phyloP scores from a whole-genome alignment of 345 rosid species.

The Murraya paniculata region DNA sequence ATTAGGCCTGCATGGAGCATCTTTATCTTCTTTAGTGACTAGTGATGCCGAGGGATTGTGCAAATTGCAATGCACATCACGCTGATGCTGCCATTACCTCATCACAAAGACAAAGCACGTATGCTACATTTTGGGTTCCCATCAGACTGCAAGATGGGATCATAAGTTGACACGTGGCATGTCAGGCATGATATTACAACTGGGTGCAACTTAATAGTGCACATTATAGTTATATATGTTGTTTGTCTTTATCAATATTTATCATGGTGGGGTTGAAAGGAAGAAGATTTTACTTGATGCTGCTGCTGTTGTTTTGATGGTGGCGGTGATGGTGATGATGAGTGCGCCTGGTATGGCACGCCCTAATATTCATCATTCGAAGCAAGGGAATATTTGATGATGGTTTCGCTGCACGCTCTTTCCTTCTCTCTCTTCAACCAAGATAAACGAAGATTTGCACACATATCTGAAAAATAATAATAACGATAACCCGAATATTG shows the following conservation, averaged over 20 bases:
- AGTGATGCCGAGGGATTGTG: background rate
- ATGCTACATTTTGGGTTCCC: no score
- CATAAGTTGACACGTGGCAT: constrained; percentile 20
- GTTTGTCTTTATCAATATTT: background rate
- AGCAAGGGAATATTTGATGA: constrained; percentile 38
- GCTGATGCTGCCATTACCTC: constrained; percentile 29
- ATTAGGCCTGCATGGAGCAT: background rate
- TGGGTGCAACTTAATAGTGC: background rate
- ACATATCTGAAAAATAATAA: constrained; percentile 25
- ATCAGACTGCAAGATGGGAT: background rate
- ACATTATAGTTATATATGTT: background rate
- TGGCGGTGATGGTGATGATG: constrained; percentile 39
- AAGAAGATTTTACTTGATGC: constrained; percentile 11
- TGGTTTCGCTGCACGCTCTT: constrained; percentile 42
- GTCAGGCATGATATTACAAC: background rate
- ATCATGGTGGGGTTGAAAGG: constrained; percentile 34
- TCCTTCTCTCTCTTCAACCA: constrained; percentile 22
- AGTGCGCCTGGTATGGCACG: constrained; percentile 41
- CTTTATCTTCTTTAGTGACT: background rate
- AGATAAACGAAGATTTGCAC: constrained; percentile 26
- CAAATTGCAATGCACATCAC: constrained; percentile 17
- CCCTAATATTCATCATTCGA: constrained; percentile 34
- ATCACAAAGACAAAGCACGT: background rate
- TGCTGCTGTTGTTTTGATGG: constrained; percentile 12
- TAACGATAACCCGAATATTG: background rate